A percentile compares a stretch with the other conserved stretches of the same genome.
Conservation (phyloP, 2,329 filamentous ascomycete genomes). For the Acephala macrosclerotiorum region DNA sequence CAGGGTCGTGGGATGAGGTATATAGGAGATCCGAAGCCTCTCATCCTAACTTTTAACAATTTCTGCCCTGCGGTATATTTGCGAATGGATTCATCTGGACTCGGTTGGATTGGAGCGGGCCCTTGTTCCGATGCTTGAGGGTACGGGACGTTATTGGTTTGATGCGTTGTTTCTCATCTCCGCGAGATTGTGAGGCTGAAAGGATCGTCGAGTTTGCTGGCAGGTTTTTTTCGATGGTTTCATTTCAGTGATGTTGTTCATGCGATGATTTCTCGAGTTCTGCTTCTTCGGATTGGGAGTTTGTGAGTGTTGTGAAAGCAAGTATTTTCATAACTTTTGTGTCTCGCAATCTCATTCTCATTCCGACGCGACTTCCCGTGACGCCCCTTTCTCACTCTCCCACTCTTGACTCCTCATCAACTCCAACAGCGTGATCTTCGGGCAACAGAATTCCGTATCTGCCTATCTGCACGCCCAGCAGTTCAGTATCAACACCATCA, state of each 20-base stretch:
- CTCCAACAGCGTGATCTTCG: background rate
- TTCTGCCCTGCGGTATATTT: background rate
- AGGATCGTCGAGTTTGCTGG: background rate
- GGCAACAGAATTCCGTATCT: constrained; percentile 6
- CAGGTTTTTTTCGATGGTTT: background rate
- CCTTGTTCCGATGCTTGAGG: background rate
- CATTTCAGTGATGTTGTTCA: background rate
- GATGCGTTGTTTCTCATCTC: background rate
- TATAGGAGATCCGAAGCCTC: constrained; percentile 8
- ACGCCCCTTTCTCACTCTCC: background rate
- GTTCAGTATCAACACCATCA: background rate
- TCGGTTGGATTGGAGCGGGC: background rate
- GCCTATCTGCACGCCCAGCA: background rate
- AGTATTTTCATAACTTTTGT: background rate
- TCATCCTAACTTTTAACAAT: background rate
- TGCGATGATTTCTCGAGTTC: background rate
- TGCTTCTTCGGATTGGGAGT: background rate
- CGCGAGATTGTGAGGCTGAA: background rate
- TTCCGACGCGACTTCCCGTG: background rate
- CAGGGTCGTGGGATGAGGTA: constrained; percentile 2
- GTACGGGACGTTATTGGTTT: background rate
- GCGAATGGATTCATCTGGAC: background rate
- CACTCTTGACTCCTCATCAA: background rate
- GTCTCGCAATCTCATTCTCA: background rate
- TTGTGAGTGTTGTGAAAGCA: background rate